These are phyloP conservation scores for Rosa lucieae DNA, from an alignment of 306 rosid genomes.

Conservation along the genomic window DNA sequence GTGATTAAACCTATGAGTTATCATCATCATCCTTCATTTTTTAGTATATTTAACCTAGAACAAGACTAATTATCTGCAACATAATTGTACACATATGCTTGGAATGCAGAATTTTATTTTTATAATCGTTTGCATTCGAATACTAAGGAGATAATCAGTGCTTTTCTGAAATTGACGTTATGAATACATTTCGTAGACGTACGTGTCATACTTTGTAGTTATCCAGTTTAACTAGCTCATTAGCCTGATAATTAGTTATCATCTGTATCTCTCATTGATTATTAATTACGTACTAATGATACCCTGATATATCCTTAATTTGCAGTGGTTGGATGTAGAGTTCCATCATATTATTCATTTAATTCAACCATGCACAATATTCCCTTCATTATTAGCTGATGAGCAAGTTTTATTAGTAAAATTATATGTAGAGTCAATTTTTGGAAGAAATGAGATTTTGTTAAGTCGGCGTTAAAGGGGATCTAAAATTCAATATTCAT, in stretches of 20 bases:
- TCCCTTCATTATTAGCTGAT: neutral
- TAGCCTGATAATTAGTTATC: neutral
- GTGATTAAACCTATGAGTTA: neutral
- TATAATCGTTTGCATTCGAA: neutral
- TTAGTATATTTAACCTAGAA: neutral
- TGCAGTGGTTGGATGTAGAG: constrained; percentile 12
- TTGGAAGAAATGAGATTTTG: constrained; percentile 11
- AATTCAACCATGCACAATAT: neutral
- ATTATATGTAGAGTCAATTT: neutral
- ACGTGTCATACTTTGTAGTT: neutral
- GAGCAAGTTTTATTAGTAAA: neutral
- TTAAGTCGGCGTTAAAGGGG: constrained; percentile 12
- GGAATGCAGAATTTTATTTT: neutral
- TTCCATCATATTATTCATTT: neutral
- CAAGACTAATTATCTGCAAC: constrained; percentile 4
- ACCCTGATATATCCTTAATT: neutral
- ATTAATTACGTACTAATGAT: neutral
- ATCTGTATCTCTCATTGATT: too few species aligned
- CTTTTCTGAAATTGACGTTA: neutral
- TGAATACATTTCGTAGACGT: neutral
- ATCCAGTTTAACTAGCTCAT: neutral
- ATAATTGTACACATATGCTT: neutral
- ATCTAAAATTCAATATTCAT: constrained; percentile 1
- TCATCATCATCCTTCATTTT: neutral
- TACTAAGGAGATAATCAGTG: neutral